Percentiles rank a stretch among this genome's conserved stretches.
These are phyloP conservation scores for Graphium sp. DNA, from an alignment of 2,329 filamentous ascomycete species.

Conservation along the genomic window DNA sequence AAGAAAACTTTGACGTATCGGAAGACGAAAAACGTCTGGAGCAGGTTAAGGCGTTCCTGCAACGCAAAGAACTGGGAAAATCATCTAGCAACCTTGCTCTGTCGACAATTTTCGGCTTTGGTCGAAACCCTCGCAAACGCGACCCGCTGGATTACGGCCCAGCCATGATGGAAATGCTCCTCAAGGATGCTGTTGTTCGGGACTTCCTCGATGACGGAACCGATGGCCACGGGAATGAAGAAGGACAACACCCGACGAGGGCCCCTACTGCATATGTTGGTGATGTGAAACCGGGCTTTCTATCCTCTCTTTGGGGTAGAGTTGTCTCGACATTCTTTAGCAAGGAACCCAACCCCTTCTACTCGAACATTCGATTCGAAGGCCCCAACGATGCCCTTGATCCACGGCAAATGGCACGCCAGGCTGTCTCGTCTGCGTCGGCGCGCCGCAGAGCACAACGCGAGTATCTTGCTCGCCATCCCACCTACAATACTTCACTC, in stretches of 20 bases:
- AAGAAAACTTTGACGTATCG: slow-evolving; percentile 97
- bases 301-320: slow-evolving; percentile 46
- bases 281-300: slow-evolving; percentile 35
- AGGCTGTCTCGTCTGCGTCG: slow-evolving; percentile 72
- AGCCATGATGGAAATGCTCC: slow-evolving; percentile 84
- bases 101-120: slow-evolving; percentile 50
- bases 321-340: slow-evolving; percentile 38
- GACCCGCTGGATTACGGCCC: slow-evolving; percentile 87
- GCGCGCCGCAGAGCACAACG: slow-evolving; percentile 75
- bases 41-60: slow-evolving; percentile 87
- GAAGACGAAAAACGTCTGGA: slow-evolving; percentile 96
- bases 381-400: slow-evolving; percentile 58
- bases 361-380: slow-evolving; percentile 56
- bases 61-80: slow-evolving; percentile 70
- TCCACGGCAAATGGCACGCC: slow-evolving; percentile 73
- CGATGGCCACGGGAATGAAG: slow-evolving; percentile 20
- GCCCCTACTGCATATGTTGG: slow-evolving; percentile 12
- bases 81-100: slow-evolving; percentile 60
- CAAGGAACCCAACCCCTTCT: slow-evolving; percentile 85
- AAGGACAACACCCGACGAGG: slow-evolving; percentile 10
- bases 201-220: slow-evolving; percentile 78
- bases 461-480: slow-evolving; percentile 75
- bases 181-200: slow-evolving; percentile 88
- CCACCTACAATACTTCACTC: slow-evolving; percentile 81
- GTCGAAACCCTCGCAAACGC: slow-evolving; percentile 37